Percentiles rank a stretch among this genome's conserved stretches.
Evolutionary conservation across 1,284 basidiomycete species (phyloP).

Genomic region (Caloboletus firmus): DNA sequence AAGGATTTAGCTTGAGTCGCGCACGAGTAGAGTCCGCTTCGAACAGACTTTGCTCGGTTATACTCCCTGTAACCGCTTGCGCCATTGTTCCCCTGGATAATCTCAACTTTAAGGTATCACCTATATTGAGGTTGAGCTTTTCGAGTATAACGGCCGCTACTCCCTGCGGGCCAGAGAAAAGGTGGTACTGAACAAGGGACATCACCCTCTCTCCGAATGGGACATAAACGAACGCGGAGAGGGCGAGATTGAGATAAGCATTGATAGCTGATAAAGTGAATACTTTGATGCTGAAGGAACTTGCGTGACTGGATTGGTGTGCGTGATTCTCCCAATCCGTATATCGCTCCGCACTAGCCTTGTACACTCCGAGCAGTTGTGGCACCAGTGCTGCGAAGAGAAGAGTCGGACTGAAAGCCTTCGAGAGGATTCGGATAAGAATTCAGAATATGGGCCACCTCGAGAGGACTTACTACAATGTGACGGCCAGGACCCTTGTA

Average conservation of each 20-base stretch:
- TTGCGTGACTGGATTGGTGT: slow-evolving; percentile 73
- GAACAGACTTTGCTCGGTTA: slow-evolving; percentile 39
- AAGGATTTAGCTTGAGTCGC: slow-evolving; percentile 59
- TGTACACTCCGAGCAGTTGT: slow-evolving; percentile 78
- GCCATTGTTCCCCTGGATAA: slow-evolving; percentile 14
- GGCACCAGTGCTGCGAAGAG: slow-evolving; percentile 85
- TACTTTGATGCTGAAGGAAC: slow-evolving; percentile 87
- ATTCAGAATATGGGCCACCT: background rate
- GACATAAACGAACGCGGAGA: slow-evolving; percentile 89
- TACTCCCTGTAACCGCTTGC: slow-evolving; percentile 10
- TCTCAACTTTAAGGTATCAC: slow-evolving; percentile 21
- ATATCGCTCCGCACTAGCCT: slow-evolving; percentile 64
- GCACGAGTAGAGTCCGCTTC: slow-evolving; percentile 51
- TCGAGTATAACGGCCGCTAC: slow-evolving; percentile 17
- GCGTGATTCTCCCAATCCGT: slow-evolving; percentile 92
- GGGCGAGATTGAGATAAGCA: slow-evolving; percentile 82
- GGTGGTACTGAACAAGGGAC: slow-evolving; percentile 49
- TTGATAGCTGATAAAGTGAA: slow-evolving; percentile 89
- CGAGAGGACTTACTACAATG: slow-evolving; percentile 59
- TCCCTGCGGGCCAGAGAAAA: slow-evolving; percentile 38
- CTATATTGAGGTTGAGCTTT: slow-evolving; percentile 29
- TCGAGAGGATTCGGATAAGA: slow-evolving; percentile 4
- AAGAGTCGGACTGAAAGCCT: slow-evolving; percentile 83
- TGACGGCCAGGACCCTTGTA: slow-evolving; percentile 86
- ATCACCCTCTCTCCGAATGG: slow-evolving; percentile 88